Base-by-base conservation (phyloP, 495 filamentous ascomycete species). In the Podospora bellae-mahoneyi region DNA sequence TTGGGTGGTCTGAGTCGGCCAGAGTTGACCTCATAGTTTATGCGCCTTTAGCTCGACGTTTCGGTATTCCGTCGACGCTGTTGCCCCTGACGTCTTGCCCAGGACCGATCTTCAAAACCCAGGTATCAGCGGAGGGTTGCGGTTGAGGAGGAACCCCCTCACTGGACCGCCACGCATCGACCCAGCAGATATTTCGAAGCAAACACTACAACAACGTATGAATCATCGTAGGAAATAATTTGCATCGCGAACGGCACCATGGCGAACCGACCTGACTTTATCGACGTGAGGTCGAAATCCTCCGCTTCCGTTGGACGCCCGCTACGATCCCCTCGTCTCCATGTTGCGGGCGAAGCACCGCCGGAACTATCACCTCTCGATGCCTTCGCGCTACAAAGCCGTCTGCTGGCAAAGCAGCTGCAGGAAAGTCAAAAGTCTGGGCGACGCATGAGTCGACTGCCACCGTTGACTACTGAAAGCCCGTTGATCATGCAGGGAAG, bases 351-450 rank as follows among this genome's bases (percentile, higher is more conserved):
- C 61, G 95, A 97, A 72, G 84, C 93, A 10, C 94, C 95, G 39
- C 95, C 95, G 18, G 90, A 93, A 34, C 86, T 97, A 61, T 98
- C 95, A 2, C 95, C 95, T 18, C 86, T 99, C 60, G 95, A 98
- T 83, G 94, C 95, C 54, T 92, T 99, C 69, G 93, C 92, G 19
- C 85, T 92, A 67, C 94, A 97, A 70, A 93, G 93, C 66, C 89
- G 93, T 62, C 76, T 94, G 69, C 85, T 98, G 59, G 91, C 92
- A n/a, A 90, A 87, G 78, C 90, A 96, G 76, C 85, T 99, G 53
- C 89, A 96, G 72, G 88, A 93, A 67, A 91, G 88, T 66, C 83
- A 84, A 63, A 86, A 85, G 73, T 87, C 89, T 58, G 85, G 84
- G 23, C 87, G 86, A 56, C 89, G 94, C 53, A 87, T 96, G 77